phyloP scores from a whole-genome alignment of 176 grass and related monocot genomes.

The Themeda triandra region DNA sequence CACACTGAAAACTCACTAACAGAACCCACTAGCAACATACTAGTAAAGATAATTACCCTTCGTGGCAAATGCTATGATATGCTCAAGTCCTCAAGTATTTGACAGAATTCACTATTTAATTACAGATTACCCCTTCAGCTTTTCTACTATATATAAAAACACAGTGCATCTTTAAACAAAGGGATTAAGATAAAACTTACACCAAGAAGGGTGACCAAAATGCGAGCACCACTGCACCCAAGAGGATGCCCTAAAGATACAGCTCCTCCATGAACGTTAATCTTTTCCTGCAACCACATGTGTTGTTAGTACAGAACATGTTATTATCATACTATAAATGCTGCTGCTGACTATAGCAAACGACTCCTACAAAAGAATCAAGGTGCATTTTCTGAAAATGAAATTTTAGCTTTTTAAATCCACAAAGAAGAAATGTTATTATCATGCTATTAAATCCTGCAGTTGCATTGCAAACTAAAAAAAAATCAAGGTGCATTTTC shows the following conservation, averaged over 20 bases:
- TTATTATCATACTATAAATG: neutral
- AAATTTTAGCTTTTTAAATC: neutral
- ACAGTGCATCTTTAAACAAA: neutral
- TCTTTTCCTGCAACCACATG: conserved; percentile 59
- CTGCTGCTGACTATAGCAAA: neutral
- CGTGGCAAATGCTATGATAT: neutral
- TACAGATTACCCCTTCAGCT: neutral
- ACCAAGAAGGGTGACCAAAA: conserved; percentile 85
- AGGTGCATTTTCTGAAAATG: neutral
- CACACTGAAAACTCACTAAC: neutral
- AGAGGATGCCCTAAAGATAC: conserved; percentile 92
- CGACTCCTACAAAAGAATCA: neutral
- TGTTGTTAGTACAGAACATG: neutral
- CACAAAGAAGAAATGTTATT: neutral
- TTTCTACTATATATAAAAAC: neutral
- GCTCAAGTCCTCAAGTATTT: neutral
- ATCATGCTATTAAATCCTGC: neutral
- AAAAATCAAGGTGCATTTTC: neutral
- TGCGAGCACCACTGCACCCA: conserved; percentile 89
- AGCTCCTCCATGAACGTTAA: conserved; percentile 91
- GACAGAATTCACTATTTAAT: neutral
- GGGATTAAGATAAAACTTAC: conserved; percentile 43
- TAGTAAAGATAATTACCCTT: neutral
- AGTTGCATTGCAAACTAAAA: neutral
- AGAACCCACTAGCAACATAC: neutral